A percentile compares a stretch with the other conserved stretches of the same genome.
These are phyloP conservation scores for Tricholoma flavovirens DNA, from an alignment of 768 basidiomycete genomes.

Conservation along the genomic window DNA sequence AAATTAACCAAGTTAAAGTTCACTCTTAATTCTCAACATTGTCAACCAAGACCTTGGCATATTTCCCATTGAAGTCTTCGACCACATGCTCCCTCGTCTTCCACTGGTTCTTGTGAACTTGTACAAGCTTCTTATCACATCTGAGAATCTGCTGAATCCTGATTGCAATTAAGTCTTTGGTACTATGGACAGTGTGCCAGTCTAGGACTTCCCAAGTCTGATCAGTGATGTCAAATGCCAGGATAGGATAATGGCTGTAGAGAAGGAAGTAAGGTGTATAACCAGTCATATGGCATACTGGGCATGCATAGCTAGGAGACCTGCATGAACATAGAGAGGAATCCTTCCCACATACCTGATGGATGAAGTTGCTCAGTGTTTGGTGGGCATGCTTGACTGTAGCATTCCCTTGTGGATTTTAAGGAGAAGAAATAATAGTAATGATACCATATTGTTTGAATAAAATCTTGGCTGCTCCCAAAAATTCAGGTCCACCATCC, in stretches of 20 bases:
- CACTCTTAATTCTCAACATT: too few species aligned
- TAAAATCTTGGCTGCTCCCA: slow-evolving; percentile 15
- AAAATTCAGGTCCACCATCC: slow-evolving; percentile 13
- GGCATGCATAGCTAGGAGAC: slow-evolving; percentile 17
- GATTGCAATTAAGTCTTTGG: slow-evolving; percentile 21
- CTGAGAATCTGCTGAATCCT: slow-evolving; percentile 2
- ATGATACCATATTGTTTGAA: too few species aligned
- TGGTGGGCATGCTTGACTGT: too few species aligned
- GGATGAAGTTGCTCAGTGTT: slow-evolving; percentile 15
- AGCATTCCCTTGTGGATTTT: slow-evolving; percentile 29
- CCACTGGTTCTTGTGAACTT: too few species aligned
- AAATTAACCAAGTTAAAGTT: too few species aligned
- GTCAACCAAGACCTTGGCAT: slow-evolving; percentile 11
- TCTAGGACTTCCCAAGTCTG: slow-evolving; percentile 20
- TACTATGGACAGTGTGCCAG: too few species aligned
- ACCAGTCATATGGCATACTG: slow-evolving; percentile 9
- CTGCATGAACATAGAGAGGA: slow-evolving; percentile 12
- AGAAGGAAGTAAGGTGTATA: slow-evolving; percentile 17
- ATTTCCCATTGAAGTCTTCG: slow-evolving; percentile 19
- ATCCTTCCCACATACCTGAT: too few species aligned
- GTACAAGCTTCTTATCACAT: too few species aligned
- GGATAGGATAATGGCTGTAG: not conserved
- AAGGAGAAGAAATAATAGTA: slow-evolving; percentile 18
- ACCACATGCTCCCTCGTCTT: slow-evolving; percentile 14
- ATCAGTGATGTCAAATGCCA: slow-evolving; percentile 18